phyloP scores from a whole-genome alignment of 202 grass and related monocot species.

The Miscanthus sacchariflorus region DNA sequence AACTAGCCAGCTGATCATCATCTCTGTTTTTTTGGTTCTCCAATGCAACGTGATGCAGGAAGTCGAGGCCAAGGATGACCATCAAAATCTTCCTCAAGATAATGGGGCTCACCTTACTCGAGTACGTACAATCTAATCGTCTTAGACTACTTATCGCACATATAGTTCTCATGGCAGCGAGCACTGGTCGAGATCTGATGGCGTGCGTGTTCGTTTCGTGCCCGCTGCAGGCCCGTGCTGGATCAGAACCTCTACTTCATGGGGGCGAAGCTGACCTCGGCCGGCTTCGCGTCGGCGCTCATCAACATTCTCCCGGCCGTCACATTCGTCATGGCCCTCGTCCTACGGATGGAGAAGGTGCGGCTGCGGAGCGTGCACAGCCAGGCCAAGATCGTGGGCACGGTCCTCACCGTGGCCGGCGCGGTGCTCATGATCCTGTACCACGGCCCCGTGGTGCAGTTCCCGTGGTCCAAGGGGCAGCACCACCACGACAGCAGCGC shows the following conservation, averaged over 20 bases:
- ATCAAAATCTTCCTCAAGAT: slow-evolving; percentile 75
- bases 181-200: not conserved
- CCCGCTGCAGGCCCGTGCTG: slow-evolving; percentile 66
- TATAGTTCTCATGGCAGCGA: not conserved
- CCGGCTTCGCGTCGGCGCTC: slow-evolving; percentile 77
- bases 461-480: slow-evolving; percentile 72
- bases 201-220: not conserved
- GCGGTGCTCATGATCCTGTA: slow-evolving; percentile 94
- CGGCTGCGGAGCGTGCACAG: slow-evolving; percentile 70
- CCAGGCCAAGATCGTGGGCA: slow-evolving; percentile 86
- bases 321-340: slow-evolving; percentile 77
- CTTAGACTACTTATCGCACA: not conserved
- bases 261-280: slow-evolving; percentile 67
- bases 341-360: slow-evolving; percentile 83
- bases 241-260: slow-evolving; percentile 95
- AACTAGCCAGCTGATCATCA: not conserved
- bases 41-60: slow-evolving; percentile 41
- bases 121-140: slow-evolving; percentile 52
- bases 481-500: slow-evolving; percentile 26
- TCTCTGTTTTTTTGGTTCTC: not conserved
- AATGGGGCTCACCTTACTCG: slow-evolving; percentile 69
- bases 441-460: slow-evolving; percentile 72
- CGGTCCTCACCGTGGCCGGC: slow-evolving; percentile 64
- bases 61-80: slow-evolving; percentile 72
- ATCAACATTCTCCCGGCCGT: slow-evolving; percentile 83